Percentiles rank a stretch among this genome's conserved stretches.
Conservation (phyloP, 495 filamentous ascomycete species). For the Penicillium pancosmium region DNA sequence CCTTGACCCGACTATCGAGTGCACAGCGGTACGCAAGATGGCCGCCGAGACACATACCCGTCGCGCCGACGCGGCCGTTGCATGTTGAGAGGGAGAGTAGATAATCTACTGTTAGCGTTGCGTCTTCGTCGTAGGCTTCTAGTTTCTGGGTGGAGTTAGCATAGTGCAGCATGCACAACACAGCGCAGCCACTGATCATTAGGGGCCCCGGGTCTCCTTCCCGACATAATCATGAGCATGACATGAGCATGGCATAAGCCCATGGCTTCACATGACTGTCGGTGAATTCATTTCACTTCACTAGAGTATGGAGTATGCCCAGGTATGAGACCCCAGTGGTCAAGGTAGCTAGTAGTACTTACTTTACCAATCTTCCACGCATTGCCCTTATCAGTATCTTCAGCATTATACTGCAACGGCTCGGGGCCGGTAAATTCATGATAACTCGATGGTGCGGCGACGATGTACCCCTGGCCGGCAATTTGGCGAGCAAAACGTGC, state of each 20-base stretch:
- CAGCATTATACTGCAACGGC: conserved; percentile 80
- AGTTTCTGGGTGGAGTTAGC: conserved; percentile 58
- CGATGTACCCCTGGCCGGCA: conserved; percentile 91
- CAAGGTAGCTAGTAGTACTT: conserved; percentile 1
- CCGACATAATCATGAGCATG: background rate
- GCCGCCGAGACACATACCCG: conserved; percentile 95
- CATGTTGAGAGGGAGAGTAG: conserved; percentile 78
- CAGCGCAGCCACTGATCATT: too few species aligned
- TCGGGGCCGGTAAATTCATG: conserved; percentile 92
- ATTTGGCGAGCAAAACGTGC: conserved; percentile 90
- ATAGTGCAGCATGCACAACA: background rate
- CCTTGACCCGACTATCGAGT: conserved; percentile 73
- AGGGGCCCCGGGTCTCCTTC: too few species aligned
- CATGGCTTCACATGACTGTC: too few species aligned
- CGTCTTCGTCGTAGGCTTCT: conserved; percentile 87
- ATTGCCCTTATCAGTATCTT: conserved; percentile 87
- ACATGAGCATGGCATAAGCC: background rate
- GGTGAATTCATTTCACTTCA: too few species aligned
- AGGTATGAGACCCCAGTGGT: too few species aligned
- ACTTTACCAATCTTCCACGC: conserved; percentile 81
- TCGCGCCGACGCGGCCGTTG: conserved; percentile 81
- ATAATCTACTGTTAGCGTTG: conserved; percentile 69
- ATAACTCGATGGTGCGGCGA: conserved; percentile 85
- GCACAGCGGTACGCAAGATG: conserved; percentile 86
- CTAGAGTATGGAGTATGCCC: too few species aligned